Evolutionary conservation across 1,284 basidiomycete genomes (phyloP), one percentile per base, ranked within the genome.

Genomic region (Austroboletus niveus): DNA sequence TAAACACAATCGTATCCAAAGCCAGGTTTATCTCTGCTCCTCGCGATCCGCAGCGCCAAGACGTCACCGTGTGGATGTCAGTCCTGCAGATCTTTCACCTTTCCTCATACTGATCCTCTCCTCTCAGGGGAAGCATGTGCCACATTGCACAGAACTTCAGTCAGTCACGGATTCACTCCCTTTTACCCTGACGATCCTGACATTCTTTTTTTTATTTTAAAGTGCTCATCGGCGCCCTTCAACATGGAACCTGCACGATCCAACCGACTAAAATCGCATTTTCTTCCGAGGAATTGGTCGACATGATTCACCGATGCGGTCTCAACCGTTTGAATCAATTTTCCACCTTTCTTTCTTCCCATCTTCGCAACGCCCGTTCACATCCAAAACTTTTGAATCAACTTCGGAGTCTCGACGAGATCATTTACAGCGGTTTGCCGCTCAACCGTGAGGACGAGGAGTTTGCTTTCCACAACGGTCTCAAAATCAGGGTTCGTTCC

Each of bases 291-390:
- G 87, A 90, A 63, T 72, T 90, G 32, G 68, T 81, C 20, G 81
- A 83, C 60, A 89, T 89, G 87, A 78, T 89, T 55, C 69, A 72
- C 45, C 74, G 74, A 45, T 86, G 85, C 59, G 75, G 77, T 10
- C 77, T 90, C 34, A 89, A 86, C 57, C 82, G 84, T 51, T 69
- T 90, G 9, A 84, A 82, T 62, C 82, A 85, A 60, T 90, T 89
- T 61, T 75, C 81, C 6, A 75, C 84, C 5, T 86, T 84, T 72
- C 76, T 89, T 48, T 73, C 78, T 31, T 74, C 68, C 49, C 82
- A 88, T 59, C 68, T 90, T 54, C 78, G 78, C 45, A 76, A 77
- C 54, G 77, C 88, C 30, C 82, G 80, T 45, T 69, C 73, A 44
- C 74, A 87, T 60, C 75, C 83, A 52, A 83, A 82, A 60, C 71